Conservation (phyloP, 129 eudicot genomes). For the Artemisia annua region DNA sequence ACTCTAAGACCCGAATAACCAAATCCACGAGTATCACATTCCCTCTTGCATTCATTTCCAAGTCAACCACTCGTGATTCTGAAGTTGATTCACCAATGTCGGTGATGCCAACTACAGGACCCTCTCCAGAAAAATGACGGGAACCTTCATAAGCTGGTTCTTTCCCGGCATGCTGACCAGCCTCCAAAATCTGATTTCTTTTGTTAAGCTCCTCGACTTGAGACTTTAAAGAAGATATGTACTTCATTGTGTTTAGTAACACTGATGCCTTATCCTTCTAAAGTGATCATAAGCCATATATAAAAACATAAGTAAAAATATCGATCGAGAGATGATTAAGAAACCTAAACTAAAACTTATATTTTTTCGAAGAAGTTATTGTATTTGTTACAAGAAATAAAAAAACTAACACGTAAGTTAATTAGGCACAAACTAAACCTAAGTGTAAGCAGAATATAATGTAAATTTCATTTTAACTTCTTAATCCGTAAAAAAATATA, state of each 20-base stretch:
- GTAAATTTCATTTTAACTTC: no score
- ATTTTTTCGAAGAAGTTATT: no score
- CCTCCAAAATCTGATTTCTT: constrained; percentile 56
- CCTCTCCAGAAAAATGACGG: constrained; percentile 18
- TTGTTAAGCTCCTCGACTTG: constrained; percentile 55
- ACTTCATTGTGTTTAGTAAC: constrained; percentile 53
- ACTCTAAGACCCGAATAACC: constrained; percentile 43
- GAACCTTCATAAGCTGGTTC: constrained; percentile 7
- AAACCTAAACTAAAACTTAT: background rate
- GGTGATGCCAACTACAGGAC: constrained; percentile 1
- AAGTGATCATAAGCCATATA: background rate
- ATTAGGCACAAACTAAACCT: no score
- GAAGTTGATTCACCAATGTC: no score
- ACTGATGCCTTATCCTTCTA: constrained; percentile 86
- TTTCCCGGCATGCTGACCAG: constrained; percentile 15
- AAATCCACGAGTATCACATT: constrained; percentile 38
- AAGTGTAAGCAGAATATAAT: no score
- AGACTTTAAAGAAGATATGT: constrained; percentile 48
- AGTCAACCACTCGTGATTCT: background rate
- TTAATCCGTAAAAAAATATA: no score
- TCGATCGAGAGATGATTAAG: no score
- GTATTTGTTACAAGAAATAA: background rate
- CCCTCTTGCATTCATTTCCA: constrained; percentile 55
- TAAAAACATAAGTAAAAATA: background rate
- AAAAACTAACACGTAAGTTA: no score